These are phyloP conservation scores for Terana coerulea DNA, from an alignment of 768 basidiomycete species.

Conservation along the genomic window DNA sequence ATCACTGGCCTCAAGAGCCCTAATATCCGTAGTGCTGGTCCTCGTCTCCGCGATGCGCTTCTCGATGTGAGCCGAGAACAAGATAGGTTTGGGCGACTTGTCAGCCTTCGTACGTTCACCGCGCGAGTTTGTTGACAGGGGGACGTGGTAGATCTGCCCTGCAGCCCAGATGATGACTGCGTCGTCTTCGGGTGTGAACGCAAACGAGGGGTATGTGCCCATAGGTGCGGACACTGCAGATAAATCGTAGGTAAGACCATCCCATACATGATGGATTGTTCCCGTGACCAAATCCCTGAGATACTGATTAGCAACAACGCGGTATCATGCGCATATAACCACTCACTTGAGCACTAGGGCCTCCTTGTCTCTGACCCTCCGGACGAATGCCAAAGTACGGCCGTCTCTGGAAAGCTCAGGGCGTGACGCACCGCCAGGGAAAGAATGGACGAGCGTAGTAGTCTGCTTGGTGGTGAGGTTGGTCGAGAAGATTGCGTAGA, in stretches of 20 bases:
- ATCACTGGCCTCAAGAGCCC: constrained; percentile 48
- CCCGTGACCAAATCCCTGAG: constrained; percentile 63
- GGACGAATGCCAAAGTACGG: constrained; percentile 69
- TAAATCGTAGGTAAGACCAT: constrained; percentile 70
- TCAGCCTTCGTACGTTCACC: constrained; percentile 50
- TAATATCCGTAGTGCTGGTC: constrained; percentile 44
- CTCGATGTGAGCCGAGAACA: constrained; percentile 60
- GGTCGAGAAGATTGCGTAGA: constrained; percentile 65
- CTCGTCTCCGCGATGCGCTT: constrained; percentile 61
- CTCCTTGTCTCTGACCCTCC: constrained; percentile 69
- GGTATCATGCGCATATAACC: not conserved
- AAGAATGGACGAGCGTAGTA: constrained; percentile 48
- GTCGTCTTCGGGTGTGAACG: constrained; percentile 57
- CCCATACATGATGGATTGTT: constrained; percentile 60
- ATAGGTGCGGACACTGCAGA: constrained; percentile 63
- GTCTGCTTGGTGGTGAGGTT: constrained; percentile 57
- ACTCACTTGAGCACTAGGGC: constrained; percentile 66
- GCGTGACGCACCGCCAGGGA: constrained; percentile 69
- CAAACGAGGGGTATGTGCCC: constrained; percentile 77
- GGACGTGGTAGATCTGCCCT: constrained; percentile 63
- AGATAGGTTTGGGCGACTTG: constrained; percentile 41
- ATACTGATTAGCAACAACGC: not conserved
- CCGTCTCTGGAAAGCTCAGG: constrained; percentile 68
- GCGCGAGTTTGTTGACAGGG: constrained; percentile 43
- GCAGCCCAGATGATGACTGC: constrained; percentile 72